Conservation (phyloP, 257 asterid genomes). For the Oldenlandia corymbosa region DNA sequence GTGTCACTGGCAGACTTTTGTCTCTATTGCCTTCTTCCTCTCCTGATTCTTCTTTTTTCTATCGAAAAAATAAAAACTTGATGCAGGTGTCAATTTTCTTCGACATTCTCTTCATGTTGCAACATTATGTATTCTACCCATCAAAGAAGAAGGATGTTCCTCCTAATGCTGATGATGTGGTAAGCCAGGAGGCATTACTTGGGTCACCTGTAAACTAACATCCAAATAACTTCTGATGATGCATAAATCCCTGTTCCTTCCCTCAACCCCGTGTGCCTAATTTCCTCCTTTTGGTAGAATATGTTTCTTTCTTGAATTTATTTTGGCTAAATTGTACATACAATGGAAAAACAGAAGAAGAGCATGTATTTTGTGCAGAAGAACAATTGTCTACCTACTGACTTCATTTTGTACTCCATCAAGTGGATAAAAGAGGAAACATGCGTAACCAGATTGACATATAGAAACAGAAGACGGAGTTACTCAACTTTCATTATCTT, state of each 20-base stretch:
- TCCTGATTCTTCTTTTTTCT: not conserved
- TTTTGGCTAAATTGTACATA: not conserved
- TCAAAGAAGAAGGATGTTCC: constrained; percentile 22
- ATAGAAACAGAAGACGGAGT: not conserved
- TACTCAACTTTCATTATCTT: constrained; percentile 1
- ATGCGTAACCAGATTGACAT: not conserved
- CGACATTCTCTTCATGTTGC: constrained; percentile 78
- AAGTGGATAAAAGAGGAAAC: not conserved
- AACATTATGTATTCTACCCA: constrained; percentile 69
- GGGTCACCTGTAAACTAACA: constrained; percentile 30
- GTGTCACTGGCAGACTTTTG: not conserved
- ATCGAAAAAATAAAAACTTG: constrained; percentile 8
- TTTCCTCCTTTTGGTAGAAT: not conserved
- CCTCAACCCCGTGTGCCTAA: too few species aligned
- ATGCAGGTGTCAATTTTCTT: constrained; percentile 72
- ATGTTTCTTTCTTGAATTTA: not conserved
- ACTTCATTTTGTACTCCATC: not conserved
- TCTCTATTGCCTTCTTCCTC: not conserved
- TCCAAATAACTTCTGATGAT: constrained; percentile 33
- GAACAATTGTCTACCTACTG: not conserved
- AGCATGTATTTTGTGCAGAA: not conserved
- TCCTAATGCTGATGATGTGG: constrained; percentile 34
- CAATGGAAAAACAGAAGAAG: not conserved
- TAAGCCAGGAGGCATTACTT: constrained; percentile 53
- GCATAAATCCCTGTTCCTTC: not conserved